Base-by-base conservation (phyloP, 2,329 filamentous ascomycete species). In the Curvularia sp. region DNA sequence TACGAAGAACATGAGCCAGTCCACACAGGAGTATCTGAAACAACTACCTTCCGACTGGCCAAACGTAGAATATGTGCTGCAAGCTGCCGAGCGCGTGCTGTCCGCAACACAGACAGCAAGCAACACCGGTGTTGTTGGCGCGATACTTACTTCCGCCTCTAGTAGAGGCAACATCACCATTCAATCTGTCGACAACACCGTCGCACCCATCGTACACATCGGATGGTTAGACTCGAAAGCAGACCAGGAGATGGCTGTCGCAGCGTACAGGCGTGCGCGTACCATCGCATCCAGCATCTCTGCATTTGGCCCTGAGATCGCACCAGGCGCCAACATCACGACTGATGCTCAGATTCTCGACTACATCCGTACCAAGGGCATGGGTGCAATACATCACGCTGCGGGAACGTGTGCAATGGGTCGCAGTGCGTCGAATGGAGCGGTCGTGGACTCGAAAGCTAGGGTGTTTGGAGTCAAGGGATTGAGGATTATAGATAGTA, bases 231-330 rank as follows among this genome's bases (percentile, higher is more conserved):
- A 57, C 7, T 57, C 55, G 4, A 23, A 45, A 10, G 50, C 54
- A 38, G 55, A 57, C 30, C 45, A 49, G 8, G 55, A 57, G 45
- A 53, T 57, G 43, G 55, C 55, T 8, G 50, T 57, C 18, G 55
- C 55, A 10, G 55, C 55, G 18, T 57, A 57, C 18, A 54, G 50
- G 23, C 50, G 55, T 10, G 50, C 50, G 12, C 49, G 55, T 9
- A 36, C 43, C 4, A 57, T 57, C 9, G 55, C 55, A 39, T 51
- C 49, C 21, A 42, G 50, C 18, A 28, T 57, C n/a, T 30, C 55
- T 19, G 55, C 28, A 10, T 54, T 57, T 49, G 50, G 55, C 9
- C 36, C 48, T 9, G 55, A 57, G 15, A 54, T 57, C 42, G 49
- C 49, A 19, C 54, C 54, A 1, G 54, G 54, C n/a, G 43, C 43